Evolutionary conservation across 257 asterid species (phyloP).

Genomic region (Fraxinus americana): DNA sequence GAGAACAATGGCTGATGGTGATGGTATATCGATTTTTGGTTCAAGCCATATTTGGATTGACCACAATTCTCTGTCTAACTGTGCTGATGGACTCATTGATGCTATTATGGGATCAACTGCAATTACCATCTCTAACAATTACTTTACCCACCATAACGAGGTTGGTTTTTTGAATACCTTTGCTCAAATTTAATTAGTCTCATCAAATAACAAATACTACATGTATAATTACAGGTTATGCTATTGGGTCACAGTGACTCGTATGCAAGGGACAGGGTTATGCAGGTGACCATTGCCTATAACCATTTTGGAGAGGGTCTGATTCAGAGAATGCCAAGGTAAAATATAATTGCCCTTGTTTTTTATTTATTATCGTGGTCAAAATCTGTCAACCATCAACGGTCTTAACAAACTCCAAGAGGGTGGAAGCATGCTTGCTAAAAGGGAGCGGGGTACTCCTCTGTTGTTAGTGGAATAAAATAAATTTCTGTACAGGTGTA

Average conservation of each 20-base stretch:
- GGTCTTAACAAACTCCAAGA: not conserved
- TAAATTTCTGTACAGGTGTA: conserved; percentile 54
- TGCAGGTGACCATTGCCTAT: conserved; percentile 64
- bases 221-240: conserved; percentile 44
- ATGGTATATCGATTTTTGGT: conserved; percentile 76
- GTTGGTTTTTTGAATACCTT: conserved; percentile 27
- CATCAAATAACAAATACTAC: not conserved
- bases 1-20: conserved; percentile 92
- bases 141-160: conserved; percentile 88
- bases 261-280: conserved; percentile 43
- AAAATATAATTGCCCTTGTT: not conserved
- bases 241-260: conserved; percentile 54
- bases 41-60: conserved; percentile 87
- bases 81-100: conserved; percentile 86
- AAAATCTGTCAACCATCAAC: not conserved
- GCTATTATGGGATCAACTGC: conserved; percentile 92
- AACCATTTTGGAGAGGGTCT: conserved; percentile 64
- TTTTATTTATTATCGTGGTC: not conserved
- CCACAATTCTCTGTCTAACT: conserved; percentile 73
- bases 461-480: not conserved
- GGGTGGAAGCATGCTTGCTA: too few species aligned
- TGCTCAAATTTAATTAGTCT: not conserved
- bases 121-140: conserved; percentile 80
- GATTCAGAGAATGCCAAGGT: conserved; percentile 67
- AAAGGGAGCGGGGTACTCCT: too few species aligned